Conservation (phyloP, 768 basidiomycete species). For the Favolaschia claudopus region DNA sequence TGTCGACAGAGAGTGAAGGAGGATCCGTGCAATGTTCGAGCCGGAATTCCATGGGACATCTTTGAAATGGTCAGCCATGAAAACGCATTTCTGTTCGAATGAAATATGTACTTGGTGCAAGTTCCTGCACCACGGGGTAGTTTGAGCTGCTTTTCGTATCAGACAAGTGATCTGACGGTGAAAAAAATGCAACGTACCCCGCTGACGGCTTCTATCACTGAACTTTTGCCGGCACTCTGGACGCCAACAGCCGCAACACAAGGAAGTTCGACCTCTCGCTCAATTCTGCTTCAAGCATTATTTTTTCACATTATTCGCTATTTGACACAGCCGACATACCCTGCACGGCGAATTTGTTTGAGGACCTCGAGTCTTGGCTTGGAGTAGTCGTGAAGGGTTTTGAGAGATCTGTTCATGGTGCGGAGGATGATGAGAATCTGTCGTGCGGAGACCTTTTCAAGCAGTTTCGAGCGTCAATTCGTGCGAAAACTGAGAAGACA, state of each 20-base stretch:
- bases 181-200: background rate
- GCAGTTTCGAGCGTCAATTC: too few relatives aligned
- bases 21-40: conserved; percentile 7
- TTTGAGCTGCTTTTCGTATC: conserved; percentile 2
- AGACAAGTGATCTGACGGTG: background rate
- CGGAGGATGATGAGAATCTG: too few relatives aligned
- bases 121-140: conserved; percentile 15
- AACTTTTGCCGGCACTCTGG: conserved; percentile 13
- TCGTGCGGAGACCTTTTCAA: too few relatives aligned
- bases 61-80: background rate
- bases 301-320: background rate
- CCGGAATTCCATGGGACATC: conserved; percentile 18
- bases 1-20: conserved; percentile 6
- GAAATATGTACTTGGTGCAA: conserved; percentile 4
- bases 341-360: conserved; percentile 9
- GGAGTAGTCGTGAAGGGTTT: conserved; percentile 13
- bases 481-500: too few relatives aligned
- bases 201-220: conserved; percentile 12
- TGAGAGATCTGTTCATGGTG: background rate
- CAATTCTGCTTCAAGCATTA: conserved; percentile 2
- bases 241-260: conserved; percentile 5
- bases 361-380: conserved; percentile 11
- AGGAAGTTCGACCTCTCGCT: conserved; percentile 11
- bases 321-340: background rate
- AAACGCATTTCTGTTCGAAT: background rate